Evolutionary conservation across 768 basidiomycete species (phyloP), one percentile per base, ranked within the genome.

Genomic region (Boletus rubescentipes): DNA sequence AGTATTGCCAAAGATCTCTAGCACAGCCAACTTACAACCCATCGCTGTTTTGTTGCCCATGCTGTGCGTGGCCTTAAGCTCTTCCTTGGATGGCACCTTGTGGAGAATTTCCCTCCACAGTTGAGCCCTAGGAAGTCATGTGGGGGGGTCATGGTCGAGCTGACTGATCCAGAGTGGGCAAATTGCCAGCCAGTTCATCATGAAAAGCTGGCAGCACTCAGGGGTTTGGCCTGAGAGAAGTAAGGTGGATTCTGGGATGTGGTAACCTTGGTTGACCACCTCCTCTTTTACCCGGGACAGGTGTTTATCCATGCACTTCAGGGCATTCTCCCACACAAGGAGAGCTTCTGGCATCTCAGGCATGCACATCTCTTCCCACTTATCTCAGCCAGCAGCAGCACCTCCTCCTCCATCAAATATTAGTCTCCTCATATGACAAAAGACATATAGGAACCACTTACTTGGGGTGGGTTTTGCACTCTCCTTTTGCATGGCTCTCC

Each of bases 101-200:
- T 32, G 26, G 16, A 30, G 29, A 9, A 43, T n/a, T 4, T 43
- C 42, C 29, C 47, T 26, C 57, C 60, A 54, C 38, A 37, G 21
- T 11, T 61, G 53, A 12, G 50, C 38, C 0, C n/a, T 20, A 3
- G 46, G 60, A 30, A 55, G 58, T 31, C 21, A 16, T 5, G 46
- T 14, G 2, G 38, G 53, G 4, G 34, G 49, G n/a, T 47, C 12
- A 10, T 53, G 51, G 29, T 61, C 29, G 1, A 61, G 48, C 5
- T 20, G 44, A 21, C 44, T 53, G 6, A 59, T 47, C 57, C 48
- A 59, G 15, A 51, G 30, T 1, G 26, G 43, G 3, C n/a, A 29
- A 34, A 49, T 34, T 23, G 58, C 44, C 0, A 61, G 47, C 60
- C 58, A 61, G 43, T 58, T 58, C 0, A 21, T 39, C 6, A 61